Evolutionary conservation across 2,329 filamentous ascomycete species (phyloP).

Genomic region (Ambrosiella beaveri): DNA sequence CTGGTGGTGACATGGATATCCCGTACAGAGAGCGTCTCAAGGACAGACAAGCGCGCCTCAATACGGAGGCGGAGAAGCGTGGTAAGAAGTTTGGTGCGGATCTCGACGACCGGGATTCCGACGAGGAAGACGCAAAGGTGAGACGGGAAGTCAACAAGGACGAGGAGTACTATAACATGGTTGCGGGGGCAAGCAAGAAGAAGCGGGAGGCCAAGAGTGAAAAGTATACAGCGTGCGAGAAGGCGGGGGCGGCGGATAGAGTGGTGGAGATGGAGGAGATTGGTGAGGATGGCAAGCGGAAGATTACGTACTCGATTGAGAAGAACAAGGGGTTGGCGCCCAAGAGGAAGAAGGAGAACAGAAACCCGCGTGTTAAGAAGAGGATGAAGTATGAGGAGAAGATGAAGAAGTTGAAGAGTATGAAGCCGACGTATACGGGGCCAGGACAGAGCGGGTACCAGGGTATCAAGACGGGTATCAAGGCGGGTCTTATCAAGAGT

Average conservation of each 20-base stretch:
- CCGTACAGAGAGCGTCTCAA: constrained; percentile 77
- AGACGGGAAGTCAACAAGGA: constrained; percentile 45
- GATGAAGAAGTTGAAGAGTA: constrained; percentile 87
- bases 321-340: constrained; percentile 95
- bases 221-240: constrained; percentile 36
- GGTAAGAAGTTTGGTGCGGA: constrained; percentile 50
- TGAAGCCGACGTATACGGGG: constrained; percentile 72
- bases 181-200: constrained; percentile 49
- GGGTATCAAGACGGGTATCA: constrained; percentile 90
- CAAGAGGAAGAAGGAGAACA: constrained; percentile 78
- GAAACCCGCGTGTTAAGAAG: constrained; percentile 97
- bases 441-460: constrained; percentile 72
- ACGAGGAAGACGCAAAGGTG: constrained; percentile 8
- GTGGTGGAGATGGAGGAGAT: constrained; percentile 50
- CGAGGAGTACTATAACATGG: constrained; percentile 78
- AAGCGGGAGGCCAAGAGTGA: constrained; percentile 58
- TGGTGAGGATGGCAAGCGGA: constrained; percentile 72
- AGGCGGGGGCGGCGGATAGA: constrained; percentile 46
- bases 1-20: constrained; percentile 65
- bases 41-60: constrained; percentile 72
- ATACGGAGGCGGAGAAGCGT: constrained; percentile 72
- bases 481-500: constrained; percentile 82
- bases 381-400: constrained; percentile 89
- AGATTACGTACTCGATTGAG: constrained; percentile 83
- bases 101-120: constrained; percentile 43